Conservation (phyloP, 345 rosid species). For the Litchi chinensis region DNA sequence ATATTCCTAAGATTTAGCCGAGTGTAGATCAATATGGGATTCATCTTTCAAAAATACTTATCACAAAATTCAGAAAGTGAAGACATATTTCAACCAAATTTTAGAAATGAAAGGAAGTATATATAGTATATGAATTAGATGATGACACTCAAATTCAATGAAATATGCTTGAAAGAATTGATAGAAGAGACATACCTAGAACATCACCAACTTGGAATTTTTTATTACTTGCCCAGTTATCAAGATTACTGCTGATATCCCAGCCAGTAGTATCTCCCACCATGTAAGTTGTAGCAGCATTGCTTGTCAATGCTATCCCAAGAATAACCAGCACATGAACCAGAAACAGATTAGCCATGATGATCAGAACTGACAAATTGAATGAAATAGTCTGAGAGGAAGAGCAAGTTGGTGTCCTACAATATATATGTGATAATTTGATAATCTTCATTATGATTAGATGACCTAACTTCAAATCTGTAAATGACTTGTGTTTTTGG, state of each 20-base stretch:
- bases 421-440: constrained; percentile 6
- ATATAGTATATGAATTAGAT: too few species aligned
- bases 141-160: not conserved
- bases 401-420: constrained; percentile 3
- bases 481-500: constrained; percentile 7
- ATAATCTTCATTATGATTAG: constrained; percentile 28
- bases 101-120: not conserved
- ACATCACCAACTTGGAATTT: constrained; percentile 74
- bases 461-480: constrained; percentile 42
- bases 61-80: not conserved
- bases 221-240: constrained; percentile 68
- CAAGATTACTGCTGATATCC: constrained; percentile 85
- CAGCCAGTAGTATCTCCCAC: constrained; percentile 91
- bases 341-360: constrained; percentile 45
- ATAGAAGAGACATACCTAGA: constrained; percentile 46
- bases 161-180: not conserved
- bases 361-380: not conserved
- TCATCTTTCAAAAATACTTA: too few species aligned
- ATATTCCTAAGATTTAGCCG: too few species aligned
- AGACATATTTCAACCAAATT: too few species aligned
- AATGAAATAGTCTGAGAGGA: not conserved
- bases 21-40: too few species aligned
- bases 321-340: constrained; percentile 29
- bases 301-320: constrained; percentile 35
- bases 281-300: constrained; percentile 55